phyloP scores from a whole-genome alignment of 192 early-diverging fungal genomes.

The Dissophora ornata region DNA sequence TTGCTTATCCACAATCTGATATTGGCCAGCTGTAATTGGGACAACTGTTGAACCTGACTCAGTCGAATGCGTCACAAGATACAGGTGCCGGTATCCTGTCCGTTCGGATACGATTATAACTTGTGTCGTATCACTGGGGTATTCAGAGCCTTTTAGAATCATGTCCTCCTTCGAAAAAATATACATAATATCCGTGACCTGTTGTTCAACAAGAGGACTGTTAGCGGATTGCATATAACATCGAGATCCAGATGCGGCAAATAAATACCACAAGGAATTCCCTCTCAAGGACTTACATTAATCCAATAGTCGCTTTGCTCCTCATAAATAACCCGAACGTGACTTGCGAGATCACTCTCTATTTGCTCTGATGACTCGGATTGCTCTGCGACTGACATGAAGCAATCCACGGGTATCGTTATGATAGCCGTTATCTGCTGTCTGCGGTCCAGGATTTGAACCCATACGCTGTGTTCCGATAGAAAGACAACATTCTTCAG shows the following conservation, averaged over 20 bases:
- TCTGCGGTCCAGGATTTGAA: constrained; percentile 65
- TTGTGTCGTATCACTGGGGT: constrained; percentile 17
- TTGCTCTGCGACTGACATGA: constrained; percentile 61
- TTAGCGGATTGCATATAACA: no score
- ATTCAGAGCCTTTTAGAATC: not conserved
- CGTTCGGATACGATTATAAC: constrained; percentile 69
- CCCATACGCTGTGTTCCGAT: constrained; percentile 59
- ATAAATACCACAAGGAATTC: not conserved
- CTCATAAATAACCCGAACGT: constrained; percentile 62
- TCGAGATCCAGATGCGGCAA: no score
- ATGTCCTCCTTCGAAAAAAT: constrained; percentile 19
- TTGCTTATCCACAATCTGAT: constrained; percentile 67
- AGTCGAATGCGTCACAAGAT: constrained; percentile 54
- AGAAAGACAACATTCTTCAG: no score
- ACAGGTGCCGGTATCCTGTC: constrained; percentile 73
- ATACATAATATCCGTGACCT: constrained; percentile 47
- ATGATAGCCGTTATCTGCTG: constrained; percentile 67
- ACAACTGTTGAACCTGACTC: constrained; percentile 16
- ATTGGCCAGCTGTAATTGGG: constrained; percentile 68
- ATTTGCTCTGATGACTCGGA: constrained; percentile 19
- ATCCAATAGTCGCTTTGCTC: constrained; percentile 69
- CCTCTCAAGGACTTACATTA: constrained; percentile 58
- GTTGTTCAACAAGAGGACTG: not conserved
- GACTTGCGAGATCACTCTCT: constrained; percentile 25
- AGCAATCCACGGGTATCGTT: constrained; percentile 59